These are phyloP conservation scores for Fusarium goolgardi DNA, from an alignment of 2,329 filamentous ascomycete species.

Conservation along the genomic window DNA sequence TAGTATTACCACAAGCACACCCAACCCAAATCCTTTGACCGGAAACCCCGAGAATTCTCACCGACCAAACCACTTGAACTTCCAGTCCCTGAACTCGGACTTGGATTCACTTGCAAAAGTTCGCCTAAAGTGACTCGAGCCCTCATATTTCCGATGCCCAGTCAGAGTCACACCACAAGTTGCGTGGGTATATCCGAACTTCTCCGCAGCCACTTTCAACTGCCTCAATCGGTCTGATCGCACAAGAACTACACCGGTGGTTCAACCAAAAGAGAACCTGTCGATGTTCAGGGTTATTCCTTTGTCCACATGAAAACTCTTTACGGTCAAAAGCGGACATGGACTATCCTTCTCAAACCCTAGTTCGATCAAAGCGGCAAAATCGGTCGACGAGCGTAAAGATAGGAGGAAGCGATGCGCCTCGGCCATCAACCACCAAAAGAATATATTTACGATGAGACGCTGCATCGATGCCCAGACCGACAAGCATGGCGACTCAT, in stretches of 20 bases:
- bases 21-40: neutral
- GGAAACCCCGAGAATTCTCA: neutral
- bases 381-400: conserved; percentile 34
- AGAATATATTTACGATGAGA: conserved; percentile 18
- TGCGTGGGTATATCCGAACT: conserved; percentile 33
- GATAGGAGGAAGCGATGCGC: neutral
- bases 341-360: conserved; percentile 27
- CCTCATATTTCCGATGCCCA: conserved; percentile 32
- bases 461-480: conserved; percentile 11
- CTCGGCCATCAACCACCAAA: conserved; percentile 11
- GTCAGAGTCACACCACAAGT: conserved; percentile 37
- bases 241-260: neutral
- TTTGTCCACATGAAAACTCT: conserved; percentile 8
- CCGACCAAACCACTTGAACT: neutral
- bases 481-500: conserved; percentile 1
- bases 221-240: neutral
- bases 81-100: neutral
- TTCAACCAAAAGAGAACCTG: neutral
- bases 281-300: neutral
- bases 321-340: conserved; percentile 6
- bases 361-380: conserved; percentile 11
- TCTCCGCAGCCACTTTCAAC: conserved; percentile 17
- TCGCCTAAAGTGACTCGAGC: neutral
- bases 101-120: neutral
- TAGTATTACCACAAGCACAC: neutral